Conservation (phyloP, 306 rosid species). For the Cicer bijugum region DNA sequence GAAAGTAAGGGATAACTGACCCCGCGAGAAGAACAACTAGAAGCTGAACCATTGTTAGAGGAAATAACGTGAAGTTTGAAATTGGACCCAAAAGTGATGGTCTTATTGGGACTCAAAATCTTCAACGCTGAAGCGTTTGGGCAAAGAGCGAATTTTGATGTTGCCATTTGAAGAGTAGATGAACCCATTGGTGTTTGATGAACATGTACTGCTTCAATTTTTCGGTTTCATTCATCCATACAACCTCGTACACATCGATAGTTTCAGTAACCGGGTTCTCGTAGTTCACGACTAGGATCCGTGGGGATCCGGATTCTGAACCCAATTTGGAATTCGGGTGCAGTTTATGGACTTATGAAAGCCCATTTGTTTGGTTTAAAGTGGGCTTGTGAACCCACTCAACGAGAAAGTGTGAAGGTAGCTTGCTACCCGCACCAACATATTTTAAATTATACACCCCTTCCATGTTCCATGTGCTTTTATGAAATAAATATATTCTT, state of each 20-base stretch:
- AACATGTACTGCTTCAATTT: conserved; percentile 9
- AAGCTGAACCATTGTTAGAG: conserved; percentile 59
- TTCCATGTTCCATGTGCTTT: too few relatives aligned
- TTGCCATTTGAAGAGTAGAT: conserved; percentile 54
- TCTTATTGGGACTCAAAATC: conserved; percentile 14
- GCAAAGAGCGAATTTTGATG: conserved; percentile 40
- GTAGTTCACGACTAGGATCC: conserved; percentile 39
- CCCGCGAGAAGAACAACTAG: conserved; percentile 52
- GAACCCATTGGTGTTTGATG: conserved; percentile 49
- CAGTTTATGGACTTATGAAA: not conserved
- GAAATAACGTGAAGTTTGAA: conserved; percentile 50
- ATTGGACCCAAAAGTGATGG: conserved; percentile 36
- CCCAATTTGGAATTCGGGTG: conserved; percentile 5
- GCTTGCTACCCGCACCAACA: too few relatives aligned
- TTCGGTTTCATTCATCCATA: conserved; percentile 5
- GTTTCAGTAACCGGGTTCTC: conserved; percentile 39
- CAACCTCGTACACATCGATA: conserved; percentile 46
- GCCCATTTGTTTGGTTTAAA: not conserved
- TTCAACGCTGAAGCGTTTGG: conserved; percentile 43
- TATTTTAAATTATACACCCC: too few relatives aligned
- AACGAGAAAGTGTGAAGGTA: not conserved
- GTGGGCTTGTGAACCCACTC: not conserved
- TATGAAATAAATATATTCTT: too few relatives aligned
- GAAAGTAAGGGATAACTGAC: conserved; percentile 46
- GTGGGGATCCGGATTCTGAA: not conserved